Evolutionary conservation across 2,329 filamentous ascomycete genomes (phyloP).

Genomic region (Sarocladium kiliense): DNA sequence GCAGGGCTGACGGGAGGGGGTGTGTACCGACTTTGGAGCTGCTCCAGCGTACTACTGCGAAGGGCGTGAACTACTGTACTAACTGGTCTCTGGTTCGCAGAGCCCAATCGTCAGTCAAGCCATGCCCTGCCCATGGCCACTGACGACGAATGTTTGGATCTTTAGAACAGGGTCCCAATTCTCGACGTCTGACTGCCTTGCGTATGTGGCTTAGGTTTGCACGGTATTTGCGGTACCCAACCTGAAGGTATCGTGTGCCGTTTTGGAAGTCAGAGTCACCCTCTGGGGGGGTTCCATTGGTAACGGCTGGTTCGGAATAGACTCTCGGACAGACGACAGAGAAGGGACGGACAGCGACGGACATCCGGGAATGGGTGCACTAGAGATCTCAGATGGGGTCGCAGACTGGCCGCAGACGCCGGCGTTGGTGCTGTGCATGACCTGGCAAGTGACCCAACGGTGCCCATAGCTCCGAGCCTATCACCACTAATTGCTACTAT

Average conservation of each 20-base stretch:
- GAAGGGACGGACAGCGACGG: neutral
- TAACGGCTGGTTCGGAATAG: neutral
- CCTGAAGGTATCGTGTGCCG: too few species aligned
- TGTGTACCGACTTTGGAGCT: too few species aligned
- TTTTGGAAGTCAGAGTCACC: neutral
- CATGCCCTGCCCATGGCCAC: neutral
- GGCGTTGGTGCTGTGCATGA: neutral
- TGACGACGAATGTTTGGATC: neutral
- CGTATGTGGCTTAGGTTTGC: neutral
- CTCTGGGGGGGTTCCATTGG: neutral
- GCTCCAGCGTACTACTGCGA: neutral
- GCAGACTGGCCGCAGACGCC: neutral
- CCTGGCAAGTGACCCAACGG: neutral
- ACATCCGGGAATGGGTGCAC: neutral
- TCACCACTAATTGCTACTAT: too few species aligned
- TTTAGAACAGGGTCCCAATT: neutral
- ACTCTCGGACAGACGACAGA: neutral
- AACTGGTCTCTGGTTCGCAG: too few species aligned
- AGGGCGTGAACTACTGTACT: too few species aligned
- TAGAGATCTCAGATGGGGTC: neutral
- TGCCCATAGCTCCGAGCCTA: neutral
- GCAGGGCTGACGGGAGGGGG: slow-evolving; percentile 5
- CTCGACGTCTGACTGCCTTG: neutral
- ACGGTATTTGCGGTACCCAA: too few species aligned
- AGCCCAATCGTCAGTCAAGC: too few species aligned